These are phyloP conservation scores for Pleoardoris graminearum DNA, from an alignment of 2,329 filamentous ascomycete species.

Conservation along the genomic window DNA sequence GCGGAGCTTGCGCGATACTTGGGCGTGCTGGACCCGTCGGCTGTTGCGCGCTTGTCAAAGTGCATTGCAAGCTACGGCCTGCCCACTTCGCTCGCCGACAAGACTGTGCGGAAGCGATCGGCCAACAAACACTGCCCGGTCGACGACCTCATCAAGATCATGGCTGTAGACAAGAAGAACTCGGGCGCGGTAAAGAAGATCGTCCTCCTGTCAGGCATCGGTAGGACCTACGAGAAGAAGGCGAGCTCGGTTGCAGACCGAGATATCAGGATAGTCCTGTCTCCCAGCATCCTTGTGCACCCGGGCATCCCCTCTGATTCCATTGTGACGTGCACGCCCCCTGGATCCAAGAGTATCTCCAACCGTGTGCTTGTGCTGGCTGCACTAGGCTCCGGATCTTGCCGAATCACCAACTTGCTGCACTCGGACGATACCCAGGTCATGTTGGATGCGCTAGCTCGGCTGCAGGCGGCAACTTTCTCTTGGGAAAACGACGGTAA, in stretches of 20 bases:
- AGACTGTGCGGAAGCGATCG: constrained; percentile 77
- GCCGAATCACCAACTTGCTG: constrained; percentile 86
- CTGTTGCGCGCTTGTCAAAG: constrained; percentile 86
- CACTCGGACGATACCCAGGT: constrained; percentile 97
- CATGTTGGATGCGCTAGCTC: constrained; percentile 90
- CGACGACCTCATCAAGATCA: constrained; percentile 82
- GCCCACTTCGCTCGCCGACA: constrained; percentile 82
- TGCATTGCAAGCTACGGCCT: constrained; percentile 94
- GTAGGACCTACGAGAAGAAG: constrained; percentile 81
- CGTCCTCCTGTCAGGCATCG: constrained; percentile 87
- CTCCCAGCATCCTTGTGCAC: constrained; percentile 72
- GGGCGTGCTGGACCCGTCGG: constrained; percentile 80
- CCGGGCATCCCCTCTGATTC: constrained; percentile 70
- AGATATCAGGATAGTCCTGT: constrained; percentile 80
- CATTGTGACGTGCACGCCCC: constrained; percentile 78
- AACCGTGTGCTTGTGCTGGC: constrained; percentile 94
- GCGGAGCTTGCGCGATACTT: constrained; percentile 90
- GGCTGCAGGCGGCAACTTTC: constrained; percentile 84
- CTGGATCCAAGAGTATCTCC: constrained; percentile 96
- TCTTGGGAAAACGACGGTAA: constrained; percentile 95
- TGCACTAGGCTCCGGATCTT: constrained; percentile 82
- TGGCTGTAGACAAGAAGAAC: constrained; percentile 99
- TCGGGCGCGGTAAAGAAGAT: constrained; percentile 95
- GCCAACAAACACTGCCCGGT: constrained; percentile 87
- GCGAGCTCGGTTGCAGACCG: constrained; percentile 88